Evolutionary conservation across 2,329 filamentous ascomycete genomes (phyloP).

Genomic region (Grosmannia huntii): DNA sequence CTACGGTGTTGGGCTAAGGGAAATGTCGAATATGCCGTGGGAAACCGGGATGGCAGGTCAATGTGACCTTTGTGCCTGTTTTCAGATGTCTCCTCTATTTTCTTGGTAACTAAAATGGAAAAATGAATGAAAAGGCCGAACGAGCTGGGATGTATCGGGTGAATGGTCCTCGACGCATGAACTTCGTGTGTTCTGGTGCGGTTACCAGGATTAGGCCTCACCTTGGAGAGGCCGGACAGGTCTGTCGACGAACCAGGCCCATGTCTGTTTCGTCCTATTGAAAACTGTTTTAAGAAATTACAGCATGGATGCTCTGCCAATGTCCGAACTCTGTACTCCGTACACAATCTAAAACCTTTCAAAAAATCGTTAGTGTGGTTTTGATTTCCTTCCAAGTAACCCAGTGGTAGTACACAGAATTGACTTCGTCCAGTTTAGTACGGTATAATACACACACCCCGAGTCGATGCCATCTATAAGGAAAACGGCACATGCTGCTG

Average conservation of each 20-base stretch:
- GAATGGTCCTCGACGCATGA: neutral
- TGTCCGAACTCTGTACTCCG: no score
- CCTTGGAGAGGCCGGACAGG: no score
- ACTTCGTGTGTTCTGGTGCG: no score
- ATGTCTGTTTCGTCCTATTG: no score
- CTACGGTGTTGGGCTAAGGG: neutral
- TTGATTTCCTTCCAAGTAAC: neutral
- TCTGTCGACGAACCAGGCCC: no score
- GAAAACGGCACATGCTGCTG: neutral
- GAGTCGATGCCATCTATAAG: neutral
- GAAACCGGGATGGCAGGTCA: neutral
- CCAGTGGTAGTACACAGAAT: neutral
- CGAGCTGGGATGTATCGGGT: neutral
- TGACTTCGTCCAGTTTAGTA: neutral
- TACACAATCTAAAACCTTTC: no score
- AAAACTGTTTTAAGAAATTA: no score
- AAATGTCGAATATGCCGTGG: neutral
- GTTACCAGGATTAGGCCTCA: no score
- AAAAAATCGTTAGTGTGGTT: no score
- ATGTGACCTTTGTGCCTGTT: neutral
- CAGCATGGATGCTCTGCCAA: no score
- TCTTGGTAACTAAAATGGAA: conserved; percentile 4
- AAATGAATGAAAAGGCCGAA: neutral
- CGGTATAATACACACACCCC: neutral
- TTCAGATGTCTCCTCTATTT: neutral